Conservation (phyloP, 345 rosid genomes). For the Brassica juncea region DNA sequence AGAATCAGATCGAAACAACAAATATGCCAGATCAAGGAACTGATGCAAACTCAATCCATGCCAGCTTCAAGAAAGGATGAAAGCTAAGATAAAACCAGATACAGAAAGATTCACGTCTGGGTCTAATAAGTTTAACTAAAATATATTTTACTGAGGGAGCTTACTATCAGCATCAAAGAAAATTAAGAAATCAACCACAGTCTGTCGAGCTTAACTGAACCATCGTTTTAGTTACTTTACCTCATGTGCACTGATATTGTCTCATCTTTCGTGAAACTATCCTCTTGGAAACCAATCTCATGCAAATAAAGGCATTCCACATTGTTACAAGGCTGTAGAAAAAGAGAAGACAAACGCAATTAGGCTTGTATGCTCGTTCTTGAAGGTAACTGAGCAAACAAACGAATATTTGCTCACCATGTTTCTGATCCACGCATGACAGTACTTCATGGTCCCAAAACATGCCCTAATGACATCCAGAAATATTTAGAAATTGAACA, state of each 20-base stretch:
- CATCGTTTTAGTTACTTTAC: constrained; percentile 39
- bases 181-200: constrained; percentile 7
- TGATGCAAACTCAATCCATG: constrained; percentile 12
- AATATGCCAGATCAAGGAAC: constrained; percentile 6
- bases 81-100: constrained; percentile 9
- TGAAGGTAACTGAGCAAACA: constrained; percentile 17
- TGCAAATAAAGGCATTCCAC: constrained; percentile 96
- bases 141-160: not conserved
- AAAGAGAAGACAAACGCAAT: constrained; percentile 10
- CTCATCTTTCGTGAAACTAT: constrained; percentile 97
- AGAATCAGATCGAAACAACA: constrained; percentile 32
- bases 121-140: not conserved
- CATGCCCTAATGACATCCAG: constrained; percentile 67
- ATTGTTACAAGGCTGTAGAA: constrained; percentile 87
- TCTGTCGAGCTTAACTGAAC: constrained; percentile 8
- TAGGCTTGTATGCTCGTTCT: not conserved
- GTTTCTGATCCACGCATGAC: constrained; percentile 99
- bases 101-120: constrained; percentile 15
- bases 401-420: constrained; percentile 49
- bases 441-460: constrained; percentile 97
- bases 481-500: constrained; percentile 18
- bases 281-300: constrained; percentile 88
- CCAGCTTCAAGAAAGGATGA: not conserved
- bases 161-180: not conserved
- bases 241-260: constrained; percentile 79